These are phyloP conservation scores for Triticum urartu DNA, from an alignment of 176 grass and related monocot species.

Conservation along the genomic window DNA sequence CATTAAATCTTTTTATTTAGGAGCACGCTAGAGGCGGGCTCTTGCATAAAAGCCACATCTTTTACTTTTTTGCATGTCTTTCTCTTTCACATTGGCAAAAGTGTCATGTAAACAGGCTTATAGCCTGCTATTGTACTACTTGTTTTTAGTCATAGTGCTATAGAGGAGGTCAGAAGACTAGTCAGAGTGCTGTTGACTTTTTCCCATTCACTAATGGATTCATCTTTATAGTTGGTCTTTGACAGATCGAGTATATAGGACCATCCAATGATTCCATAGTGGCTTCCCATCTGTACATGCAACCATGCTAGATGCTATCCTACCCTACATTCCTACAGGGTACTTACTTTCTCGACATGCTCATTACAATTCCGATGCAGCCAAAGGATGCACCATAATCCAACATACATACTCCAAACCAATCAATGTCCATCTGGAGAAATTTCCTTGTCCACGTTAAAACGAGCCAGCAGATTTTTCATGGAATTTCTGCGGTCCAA, in stretches of 20 bases:
- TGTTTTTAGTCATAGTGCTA: too few relatives aligned
- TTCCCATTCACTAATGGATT: not conserved
- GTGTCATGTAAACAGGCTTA: too few relatives aligned
- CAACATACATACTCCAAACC: not conserved
- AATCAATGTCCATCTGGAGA: not conserved
- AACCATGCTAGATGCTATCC: not conserved
- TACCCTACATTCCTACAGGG: not conserved
- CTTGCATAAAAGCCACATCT: too few relatives aligned
- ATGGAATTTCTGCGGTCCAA: not conserved
- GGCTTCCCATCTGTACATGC: slow-evolving; percentile 3
- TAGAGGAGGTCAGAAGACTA: not conserved
- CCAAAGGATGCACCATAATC: not conserved
- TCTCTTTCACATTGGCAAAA: too few relatives aligned
- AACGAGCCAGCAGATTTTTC: not conserved
- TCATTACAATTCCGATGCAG: not conserved
- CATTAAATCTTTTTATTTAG: too few relatives aligned
- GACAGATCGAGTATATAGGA: not conserved
- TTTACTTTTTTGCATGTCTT: too few relatives aligned
- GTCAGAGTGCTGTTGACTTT: not conserved
- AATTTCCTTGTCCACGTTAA: not conserved
- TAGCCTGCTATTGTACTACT: too few relatives aligned
- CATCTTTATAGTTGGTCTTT: not conserved
- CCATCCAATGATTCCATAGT: slow-evolving; percentile 34
- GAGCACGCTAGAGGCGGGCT: too few relatives aligned
- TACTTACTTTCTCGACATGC: not conserved